Conservation (phyloP, 1,284 basidiomycete species). For the Anthracocystis setariae region DNA sequence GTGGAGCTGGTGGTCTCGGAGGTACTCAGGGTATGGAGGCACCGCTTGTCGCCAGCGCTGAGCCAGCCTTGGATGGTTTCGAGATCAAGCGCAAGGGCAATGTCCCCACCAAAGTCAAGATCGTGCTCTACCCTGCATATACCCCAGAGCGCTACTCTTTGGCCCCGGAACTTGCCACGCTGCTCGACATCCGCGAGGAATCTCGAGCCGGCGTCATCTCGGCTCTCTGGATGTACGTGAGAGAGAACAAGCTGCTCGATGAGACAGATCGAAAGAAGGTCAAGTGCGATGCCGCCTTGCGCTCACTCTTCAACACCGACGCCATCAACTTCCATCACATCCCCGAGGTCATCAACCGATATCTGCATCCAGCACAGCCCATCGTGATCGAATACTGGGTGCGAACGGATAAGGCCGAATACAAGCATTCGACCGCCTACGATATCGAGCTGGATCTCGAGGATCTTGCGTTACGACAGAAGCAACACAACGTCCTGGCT, state of each 20-base stretch:
- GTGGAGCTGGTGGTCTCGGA: conserved; percentile 48
- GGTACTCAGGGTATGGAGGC: conserved; percentile 58
- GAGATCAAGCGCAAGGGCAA: conserved; percentile 86
- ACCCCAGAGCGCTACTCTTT: conserved; percentile 87
- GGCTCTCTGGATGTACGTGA: conserved; percentile 92
- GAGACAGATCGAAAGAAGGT: conserved; percentile 85
- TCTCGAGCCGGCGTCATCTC: conserved; percentile 84
- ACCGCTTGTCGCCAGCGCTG: conserved; percentile 56
- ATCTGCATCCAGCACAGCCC: conserved; percentile 81
- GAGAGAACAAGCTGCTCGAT: conserved; percentile 85
- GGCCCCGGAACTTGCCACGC: conserved; percentile 77
- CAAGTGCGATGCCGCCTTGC: conserved; percentile 74
- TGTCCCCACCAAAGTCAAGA: conserved; percentile 78
- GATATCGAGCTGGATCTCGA: conserved; percentile 91
- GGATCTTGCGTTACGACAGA: conserved; percentile 78
- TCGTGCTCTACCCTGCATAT: conserved; percentile 84
- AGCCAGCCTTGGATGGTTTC: conserved; percentile 78
- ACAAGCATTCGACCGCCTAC: conserved; percentile 73
- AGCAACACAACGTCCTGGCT: conserved; percentile 80
- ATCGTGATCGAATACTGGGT: conserved; percentile 81
- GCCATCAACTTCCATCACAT: conserved; percentile 85
- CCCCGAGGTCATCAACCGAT: conserved; percentile 85
- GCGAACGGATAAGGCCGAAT: conserved; percentile 64
- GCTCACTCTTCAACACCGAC: conserved; percentile 57
- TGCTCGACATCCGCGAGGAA: conserved; percentile 86